Evolutionary conservation across 2,329 filamentous ascomycete genomes (phyloP), one percentile per base, ranked within the genome.

Genomic region (Zarea fungicola): DNA sequence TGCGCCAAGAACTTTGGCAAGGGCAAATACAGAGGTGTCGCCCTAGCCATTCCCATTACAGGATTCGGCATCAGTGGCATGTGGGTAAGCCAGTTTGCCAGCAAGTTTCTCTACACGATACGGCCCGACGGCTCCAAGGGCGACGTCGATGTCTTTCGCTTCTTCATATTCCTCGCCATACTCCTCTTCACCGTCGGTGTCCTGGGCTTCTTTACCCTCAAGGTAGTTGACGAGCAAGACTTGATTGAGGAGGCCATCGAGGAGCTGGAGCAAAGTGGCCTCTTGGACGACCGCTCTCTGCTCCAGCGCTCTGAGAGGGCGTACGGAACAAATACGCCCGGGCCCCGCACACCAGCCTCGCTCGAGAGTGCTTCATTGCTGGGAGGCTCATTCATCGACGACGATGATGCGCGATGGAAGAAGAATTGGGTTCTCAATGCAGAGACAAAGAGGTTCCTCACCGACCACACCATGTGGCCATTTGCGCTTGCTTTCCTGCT

Each of bases 1-100:
- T 96, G 90, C 62, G 93, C 93, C 29, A 99, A 99, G 81, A 99
- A 97, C 70, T 99, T 97, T 69, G 91, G 91, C 42, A 83, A 86
- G 52, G 89, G 90, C 4, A 87, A 85, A 61, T 85, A 95, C 61
- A 86, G 92, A 60, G 93, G 93, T 0, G 71, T 99, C 43, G 92
- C 95, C 52, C 76, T 99, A 48, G 91, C 92, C 1, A 77, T 89
- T 52, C 93, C 93, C 1, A 96, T 97, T 64, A 89, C 93, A 1
- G 85, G 88, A 6, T 96, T 96, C 64, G 93, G 93, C 0, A 68
- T 99, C 49, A 96, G 91, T 62, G 90, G 91, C 41, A 92, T 99
- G 86, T 95, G 93, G 87, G 78, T 93, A 68, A 95, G 89, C 59
- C 92, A 97, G 70, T 71, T 95, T 21, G 92, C 85, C 25, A 92